Evolutionary conservation across 257 asterid genomes (phyloP).

Genomic region (Echium plantagineum): DNA sequence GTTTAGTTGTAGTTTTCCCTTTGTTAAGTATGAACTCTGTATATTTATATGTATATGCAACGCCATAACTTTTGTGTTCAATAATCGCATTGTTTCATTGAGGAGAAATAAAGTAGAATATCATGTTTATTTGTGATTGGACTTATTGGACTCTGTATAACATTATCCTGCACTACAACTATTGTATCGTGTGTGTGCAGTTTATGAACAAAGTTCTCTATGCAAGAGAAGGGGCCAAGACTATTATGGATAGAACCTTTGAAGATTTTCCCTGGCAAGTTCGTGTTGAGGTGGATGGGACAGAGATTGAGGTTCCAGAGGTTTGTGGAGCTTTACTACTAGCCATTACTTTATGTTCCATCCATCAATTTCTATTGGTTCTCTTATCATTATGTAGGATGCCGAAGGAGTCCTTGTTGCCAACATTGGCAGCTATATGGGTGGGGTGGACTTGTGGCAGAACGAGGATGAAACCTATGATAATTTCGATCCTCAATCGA

Average conservation of each 20-base stretch:
- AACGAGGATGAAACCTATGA: slow-evolving; percentile 87
- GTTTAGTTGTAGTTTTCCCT: too few species aligned
- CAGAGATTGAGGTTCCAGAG: slow-evolving; percentile 94
- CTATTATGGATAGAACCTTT: slow-evolving; percentile 84
- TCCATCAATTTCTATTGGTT: not conserved
- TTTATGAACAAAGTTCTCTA: slow-evolving; percentile 97
- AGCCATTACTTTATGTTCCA: not conserved
- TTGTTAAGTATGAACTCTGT: too few species aligned
- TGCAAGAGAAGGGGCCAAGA: slow-evolving; percentile 97
- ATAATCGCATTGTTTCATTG: too few species aligned
- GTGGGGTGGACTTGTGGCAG: slow-evolving; percentile 99
- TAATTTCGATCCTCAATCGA: slow-evolving; percentile 92
- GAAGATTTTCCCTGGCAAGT: slow-evolving; percentile 94
- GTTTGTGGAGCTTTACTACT: slow-evolving; percentile 24
- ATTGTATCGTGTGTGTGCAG: slow-evolving; percentile 32
- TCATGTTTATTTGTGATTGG: slow-evolving; percentile 3
- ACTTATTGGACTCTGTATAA: not conserved
- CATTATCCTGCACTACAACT: not conserved
- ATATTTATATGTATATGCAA: too few species aligned
- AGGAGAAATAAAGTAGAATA: not conserved
- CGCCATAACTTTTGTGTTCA: too few species aligned
- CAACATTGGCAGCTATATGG: slow-evolving; percentile 97
- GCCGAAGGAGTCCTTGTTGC: slow-evolving; percentile 96
- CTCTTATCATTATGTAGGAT: slow-evolving; percentile 33
- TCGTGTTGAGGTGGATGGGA: slow-evolving; percentile 92